Percentiles rank a stretch among this genome's conserved stretches.
phyloP scores from a whole-genome alignment of 371 early-diverging fungal genomes.

The Capniomyces stellatus region DNA sequence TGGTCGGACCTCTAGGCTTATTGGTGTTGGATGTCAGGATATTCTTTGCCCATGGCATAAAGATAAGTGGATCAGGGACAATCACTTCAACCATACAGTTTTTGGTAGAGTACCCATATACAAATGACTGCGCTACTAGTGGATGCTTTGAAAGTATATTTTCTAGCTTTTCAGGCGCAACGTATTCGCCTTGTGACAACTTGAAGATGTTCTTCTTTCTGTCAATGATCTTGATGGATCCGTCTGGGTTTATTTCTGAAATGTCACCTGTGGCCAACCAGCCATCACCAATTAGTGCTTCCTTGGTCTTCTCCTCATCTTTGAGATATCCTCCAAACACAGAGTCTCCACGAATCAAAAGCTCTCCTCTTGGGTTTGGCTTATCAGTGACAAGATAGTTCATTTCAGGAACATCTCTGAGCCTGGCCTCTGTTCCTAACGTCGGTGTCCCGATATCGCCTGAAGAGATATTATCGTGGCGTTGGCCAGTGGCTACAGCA shows the following conservation, averaged over 20 bases:
- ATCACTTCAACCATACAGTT: slow-evolving; percentile 59
- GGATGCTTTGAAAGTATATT: slow-evolving; percentile 48
- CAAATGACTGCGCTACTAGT: slow-evolving; percentile 55
- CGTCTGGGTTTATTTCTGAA: slow-evolving; percentile 57
- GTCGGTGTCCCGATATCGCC: slow-evolving; percentile 79
- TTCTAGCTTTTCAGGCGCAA: slow-evolving; percentile 96
- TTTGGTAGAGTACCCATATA: slow-evolving; percentile 75
- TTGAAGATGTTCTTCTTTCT: slow-evolving; percentile 97
- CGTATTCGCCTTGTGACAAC: slow-evolving; percentile 91
- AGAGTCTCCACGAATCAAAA: slow-evolving; percentile 65
- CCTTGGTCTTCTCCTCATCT: slow-evolving; percentile 59
- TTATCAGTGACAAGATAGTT: slow-evolving; percentile 63
- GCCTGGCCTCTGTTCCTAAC: slow-evolving; percentile 58
- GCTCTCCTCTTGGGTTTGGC: slow-evolving; percentile 85
- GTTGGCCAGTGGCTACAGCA: slow-evolving; percentile 36
- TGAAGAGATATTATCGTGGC: slow-evolving; percentile 34
- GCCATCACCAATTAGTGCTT: slow-evolving; percentile 52
- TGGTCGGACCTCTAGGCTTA: no score
- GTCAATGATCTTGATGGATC: slow-evolving; percentile 68
- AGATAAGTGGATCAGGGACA: slow-evolving; percentile 45
- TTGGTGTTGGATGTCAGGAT: not conserved
- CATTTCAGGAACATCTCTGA: slow-evolving; percentile 81
- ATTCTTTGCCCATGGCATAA: slow-evolving; percentile 21
- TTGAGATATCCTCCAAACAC: slow-evolving; percentile 82
- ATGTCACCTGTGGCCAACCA: slow-evolving; percentile 97